phyloP scores from a whole-genome alignment of 164 flowering plant species.

The Cinnamomum micranthum region DNA sequence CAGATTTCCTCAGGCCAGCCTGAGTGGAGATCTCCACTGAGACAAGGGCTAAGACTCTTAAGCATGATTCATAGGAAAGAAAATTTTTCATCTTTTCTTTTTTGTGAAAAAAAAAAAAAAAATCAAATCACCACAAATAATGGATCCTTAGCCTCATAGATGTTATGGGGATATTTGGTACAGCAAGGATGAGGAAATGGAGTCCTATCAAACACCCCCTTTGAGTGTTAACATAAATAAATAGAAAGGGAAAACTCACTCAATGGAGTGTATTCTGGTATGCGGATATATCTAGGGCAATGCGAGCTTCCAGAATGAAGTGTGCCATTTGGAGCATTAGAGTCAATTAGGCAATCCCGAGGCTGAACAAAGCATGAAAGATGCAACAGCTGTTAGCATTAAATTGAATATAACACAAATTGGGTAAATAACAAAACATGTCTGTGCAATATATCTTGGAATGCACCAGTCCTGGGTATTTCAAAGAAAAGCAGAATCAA shows the following conservation, averaged over 20 bases:
- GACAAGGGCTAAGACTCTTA: no score
- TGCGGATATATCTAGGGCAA: constrained; percentile 65
- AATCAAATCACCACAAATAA: no score
- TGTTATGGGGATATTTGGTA: no score
- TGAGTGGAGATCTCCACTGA: no score
- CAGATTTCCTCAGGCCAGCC: no score
- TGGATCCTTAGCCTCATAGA: no score
- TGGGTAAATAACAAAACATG: neutral
- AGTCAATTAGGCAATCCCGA: constrained; percentile 43
- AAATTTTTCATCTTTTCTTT: no score
- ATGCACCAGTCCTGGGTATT: neutral
- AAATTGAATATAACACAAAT: neutral
- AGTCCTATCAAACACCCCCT: no score
- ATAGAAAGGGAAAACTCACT: constrained; percentile 13
- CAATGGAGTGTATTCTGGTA: constrained; percentile 37
- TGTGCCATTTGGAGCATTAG: constrained; percentile 16
- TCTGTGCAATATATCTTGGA: neutral
- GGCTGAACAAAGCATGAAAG: constrained; percentile 42
- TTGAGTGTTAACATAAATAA: neutral
- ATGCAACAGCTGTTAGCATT: constrained; percentile 3
- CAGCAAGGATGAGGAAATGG: no score
- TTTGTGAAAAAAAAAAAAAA: no score
- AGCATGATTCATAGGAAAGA: no score
- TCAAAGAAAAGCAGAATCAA: neutral
- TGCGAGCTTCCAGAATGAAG: constrained; percentile 30